phyloP scores from a whole-genome alignment of 208 protist genomes.

The Angomonas ambiguus region DNA sequence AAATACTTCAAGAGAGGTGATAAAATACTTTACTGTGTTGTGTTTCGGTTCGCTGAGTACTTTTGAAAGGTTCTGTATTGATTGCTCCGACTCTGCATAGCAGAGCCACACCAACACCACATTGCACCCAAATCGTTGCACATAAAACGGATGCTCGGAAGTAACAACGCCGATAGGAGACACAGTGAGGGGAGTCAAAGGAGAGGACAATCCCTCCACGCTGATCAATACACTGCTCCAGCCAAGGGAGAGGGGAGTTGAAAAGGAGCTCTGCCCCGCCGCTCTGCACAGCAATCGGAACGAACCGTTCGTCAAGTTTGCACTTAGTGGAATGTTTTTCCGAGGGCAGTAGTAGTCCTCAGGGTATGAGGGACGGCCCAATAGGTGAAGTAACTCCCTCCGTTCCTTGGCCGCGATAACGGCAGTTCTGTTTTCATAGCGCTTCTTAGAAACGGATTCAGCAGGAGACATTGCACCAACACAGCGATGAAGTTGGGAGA shows the following conservation, averaged over 20 bases:
- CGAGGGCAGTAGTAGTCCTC: background rate
- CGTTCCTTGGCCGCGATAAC: background rate
- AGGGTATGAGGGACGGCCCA: slow-evolving; percentile 1
- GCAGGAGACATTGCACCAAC: background rate
- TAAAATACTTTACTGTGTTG: background rate
- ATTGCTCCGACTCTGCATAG: slow-evolving; percentile 6
- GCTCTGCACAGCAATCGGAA: slow-evolving; percentile 19
- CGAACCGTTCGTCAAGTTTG: slow-evolving; percentile 31
- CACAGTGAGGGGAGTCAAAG: slow-evolving; percentile 2
- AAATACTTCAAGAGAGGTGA: background rate
- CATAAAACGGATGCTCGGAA: slow-evolving; percentile 42
- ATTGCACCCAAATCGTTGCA: slow-evolving; percentile 58
- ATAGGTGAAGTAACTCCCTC: background rate
- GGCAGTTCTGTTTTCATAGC: background rate
- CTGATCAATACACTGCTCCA: background rate
- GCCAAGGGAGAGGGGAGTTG: background rate
- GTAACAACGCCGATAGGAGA: slow-evolving; percentile 41
- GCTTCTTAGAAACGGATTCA: background rate
- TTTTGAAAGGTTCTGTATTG: background rate
- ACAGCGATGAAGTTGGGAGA: background rate
- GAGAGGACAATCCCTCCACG: background rate
- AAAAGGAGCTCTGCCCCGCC: background rate
- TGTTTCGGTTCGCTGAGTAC: background rate
- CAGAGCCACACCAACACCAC: slow-evolving; percentile 54
- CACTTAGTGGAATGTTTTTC: slow-evolving; percentile 15